A percentile compares a stretch with the other conserved stretches of the same genome.
Evolutionary conservation across 495 filamentous ascomycete genomes (phyloP).

Genomic region (Penicillium herquei): DNA sequence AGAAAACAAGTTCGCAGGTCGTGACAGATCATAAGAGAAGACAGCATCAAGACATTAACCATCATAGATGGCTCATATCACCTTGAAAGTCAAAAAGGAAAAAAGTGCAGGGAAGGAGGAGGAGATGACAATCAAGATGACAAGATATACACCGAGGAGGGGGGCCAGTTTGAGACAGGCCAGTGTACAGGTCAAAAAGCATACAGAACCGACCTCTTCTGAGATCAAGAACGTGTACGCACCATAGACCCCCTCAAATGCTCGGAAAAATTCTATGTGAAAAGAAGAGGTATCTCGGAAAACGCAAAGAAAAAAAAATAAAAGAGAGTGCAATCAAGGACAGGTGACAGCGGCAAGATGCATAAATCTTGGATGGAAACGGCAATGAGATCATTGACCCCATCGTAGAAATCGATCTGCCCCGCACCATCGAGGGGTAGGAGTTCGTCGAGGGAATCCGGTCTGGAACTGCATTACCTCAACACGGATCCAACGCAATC

Average conservation of each 20-base stretch:
- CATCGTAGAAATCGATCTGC: background rate
- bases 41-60: conserved; percentile 23
- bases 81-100: conserved; percentile 8
- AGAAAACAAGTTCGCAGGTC: conserved; percentile 1
- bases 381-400: background rate
- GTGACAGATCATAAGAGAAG: conserved; percentile 28
- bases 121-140: background rate
- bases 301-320: background rate
- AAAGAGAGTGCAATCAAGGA: background rate
- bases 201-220: background rate
- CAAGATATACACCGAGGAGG: conserved; percentile 16
- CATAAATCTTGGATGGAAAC: background rate
- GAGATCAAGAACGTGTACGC: background rate
- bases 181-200: background rate
- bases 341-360: background rate
- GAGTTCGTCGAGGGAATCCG: background rate
- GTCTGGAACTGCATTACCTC: background rate
- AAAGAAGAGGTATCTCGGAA: conserved; percentile 8
- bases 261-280: conserved; percentile 7
- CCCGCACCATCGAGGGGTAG: background rate
- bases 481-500: background rate
- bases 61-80: conserved; percentile 8
- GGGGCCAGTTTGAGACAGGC: conserved; percentile 11
- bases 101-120: conserved; percentile 7
- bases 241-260: background rate